Percentiles rank a stretch among this genome's conserved stretches.
Evolutionary conservation across 306 rosid genomes (phyloP).

Genomic region (Vigna angularis): DNA sequence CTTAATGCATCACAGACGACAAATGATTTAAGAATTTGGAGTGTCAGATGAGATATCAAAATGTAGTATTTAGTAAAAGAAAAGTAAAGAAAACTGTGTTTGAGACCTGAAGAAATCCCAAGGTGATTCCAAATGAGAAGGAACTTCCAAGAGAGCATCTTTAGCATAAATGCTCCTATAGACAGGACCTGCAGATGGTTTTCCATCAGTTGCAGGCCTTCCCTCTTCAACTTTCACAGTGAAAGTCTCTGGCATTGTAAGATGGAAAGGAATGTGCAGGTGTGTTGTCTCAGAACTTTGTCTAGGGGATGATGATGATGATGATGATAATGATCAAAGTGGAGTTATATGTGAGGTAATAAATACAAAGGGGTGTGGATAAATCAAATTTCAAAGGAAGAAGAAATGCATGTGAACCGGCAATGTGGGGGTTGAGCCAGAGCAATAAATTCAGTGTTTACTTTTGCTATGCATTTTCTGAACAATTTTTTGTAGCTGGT

Average conservation of each 20-base stretch:
- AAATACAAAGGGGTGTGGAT: conserved; percentile 2
- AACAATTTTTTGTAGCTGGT: conserved; percentile 38
- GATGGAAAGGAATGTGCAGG: conserved; percentile 31
- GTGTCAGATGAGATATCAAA: no score
- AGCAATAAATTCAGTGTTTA: conserved; percentile 55
- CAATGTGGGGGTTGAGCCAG: conserved; percentile 36
- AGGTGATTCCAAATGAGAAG: conserved; percentile 67
- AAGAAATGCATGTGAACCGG: conserved; percentile 25
- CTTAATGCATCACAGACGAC: background rate
- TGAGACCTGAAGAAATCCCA: conserved; percentile 87
- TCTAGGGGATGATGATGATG: background rate
- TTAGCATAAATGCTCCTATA: conserved; percentile 86
- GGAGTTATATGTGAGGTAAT: conserved; percentile 17
- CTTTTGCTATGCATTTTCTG: conserved; percentile 20
- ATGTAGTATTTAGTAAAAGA: background rate
- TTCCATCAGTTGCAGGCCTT: conserved; percentile 48
- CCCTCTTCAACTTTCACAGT: conserved; percentile 76
- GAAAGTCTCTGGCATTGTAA: conserved; percentile 59
- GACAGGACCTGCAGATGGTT: conserved; percentile 82
- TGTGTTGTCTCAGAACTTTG: conserved; percentile 18
- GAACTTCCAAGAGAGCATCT: conserved; percentile 79
- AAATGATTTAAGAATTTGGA: no score
- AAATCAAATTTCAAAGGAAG: background rate
- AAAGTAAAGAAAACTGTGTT: background rate
- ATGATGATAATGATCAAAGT: background rate